Conservation (phyloP, 805 yeast genomes). For the Saccharomycopsis amapae region DNA sequence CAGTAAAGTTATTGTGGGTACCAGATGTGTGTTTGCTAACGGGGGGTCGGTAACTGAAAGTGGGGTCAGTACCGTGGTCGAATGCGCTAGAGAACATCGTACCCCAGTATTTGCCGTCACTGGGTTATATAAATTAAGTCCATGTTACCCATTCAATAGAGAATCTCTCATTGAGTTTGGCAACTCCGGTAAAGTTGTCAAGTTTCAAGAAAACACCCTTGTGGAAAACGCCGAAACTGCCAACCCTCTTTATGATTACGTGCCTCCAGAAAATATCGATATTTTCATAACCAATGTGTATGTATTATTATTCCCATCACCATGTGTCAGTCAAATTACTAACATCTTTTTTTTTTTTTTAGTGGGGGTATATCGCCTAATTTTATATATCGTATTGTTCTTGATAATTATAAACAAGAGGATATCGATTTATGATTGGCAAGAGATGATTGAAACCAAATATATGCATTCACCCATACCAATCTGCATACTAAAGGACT, state of each 20-base stretch:
- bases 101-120: constrained; percentile 97
- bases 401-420: constrained; percentile 85
- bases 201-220: constrained; percentile 61
- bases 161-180: constrained; percentile 85
- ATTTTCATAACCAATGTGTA: constrained; percentile 93
- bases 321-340: neutral
- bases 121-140: constrained; percentile 88
- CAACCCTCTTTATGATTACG: constrained; percentile 85
- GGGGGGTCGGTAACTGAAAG: constrained; percentile 90
- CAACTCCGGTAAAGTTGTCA: constrained; percentile 81
- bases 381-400: constrained; percentile 88
- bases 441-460: neutral
- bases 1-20: constrained; percentile 91
- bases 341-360: neutral
- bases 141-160: constrained; percentile 83
- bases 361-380: constrained; percentile 92
- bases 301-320: constrained; percentile 47
- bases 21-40: constrained; percentile 88
- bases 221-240: constrained; percentile 73
- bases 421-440: constrained; percentile 35
- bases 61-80: constrained; percentile 90
- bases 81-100: constrained; percentile 88
- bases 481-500: neutral
- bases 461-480: no score
- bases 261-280: constrained; percentile 90